These are phyloP conservation scores for Hortiboletus rubellus DNA, from an alignment of 1,284 basidiomycete species.

Conservation along the genomic window DNA sequence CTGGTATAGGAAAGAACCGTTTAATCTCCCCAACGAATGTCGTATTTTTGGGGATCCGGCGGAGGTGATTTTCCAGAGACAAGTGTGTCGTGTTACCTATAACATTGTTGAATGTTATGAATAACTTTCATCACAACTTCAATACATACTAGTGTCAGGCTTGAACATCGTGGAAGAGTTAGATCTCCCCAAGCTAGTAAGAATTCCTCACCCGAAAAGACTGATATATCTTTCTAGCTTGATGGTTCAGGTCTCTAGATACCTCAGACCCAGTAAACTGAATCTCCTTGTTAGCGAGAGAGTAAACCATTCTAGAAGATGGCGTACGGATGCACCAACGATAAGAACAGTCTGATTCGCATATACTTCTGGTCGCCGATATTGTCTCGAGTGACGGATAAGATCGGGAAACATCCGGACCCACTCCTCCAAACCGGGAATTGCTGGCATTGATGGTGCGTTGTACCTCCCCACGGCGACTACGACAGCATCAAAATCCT, in stretches of 20 bases:
- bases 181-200: not conserved
- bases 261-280: conserved; percentile 16
- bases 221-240: conserved; percentile 10
- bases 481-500: conserved; percentile 24
- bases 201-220: conserved; percentile 16
- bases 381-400: conserved; percentile 47
- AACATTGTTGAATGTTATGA: not conserved
- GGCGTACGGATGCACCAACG: conserved; percentile 39
- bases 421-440: conserved; percentile 33
- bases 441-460: conserved; percentile 19
- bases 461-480: conserved; percentile 15
- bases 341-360: conserved; percentile 45
- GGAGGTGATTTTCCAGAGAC: not conserved
- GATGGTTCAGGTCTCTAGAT: conserved; percentile 18
- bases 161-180: not conserved
- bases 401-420: conserved; percentile 35
- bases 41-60: conserved; percentile 13
- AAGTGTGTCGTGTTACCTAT: not conserved
- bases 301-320: not conserved
- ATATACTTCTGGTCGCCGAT: conserved; percentile 43
- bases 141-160: conserved; percentile 6
- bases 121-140: not conserved
- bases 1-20: conserved; percentile 8
- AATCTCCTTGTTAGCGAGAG: not conserved
- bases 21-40: conserved; percentile 19